Base-by-base conservation (phyloP, 2,329 filamentous ascomycete genomes). In the Samsoniella hepiali region DNA sequence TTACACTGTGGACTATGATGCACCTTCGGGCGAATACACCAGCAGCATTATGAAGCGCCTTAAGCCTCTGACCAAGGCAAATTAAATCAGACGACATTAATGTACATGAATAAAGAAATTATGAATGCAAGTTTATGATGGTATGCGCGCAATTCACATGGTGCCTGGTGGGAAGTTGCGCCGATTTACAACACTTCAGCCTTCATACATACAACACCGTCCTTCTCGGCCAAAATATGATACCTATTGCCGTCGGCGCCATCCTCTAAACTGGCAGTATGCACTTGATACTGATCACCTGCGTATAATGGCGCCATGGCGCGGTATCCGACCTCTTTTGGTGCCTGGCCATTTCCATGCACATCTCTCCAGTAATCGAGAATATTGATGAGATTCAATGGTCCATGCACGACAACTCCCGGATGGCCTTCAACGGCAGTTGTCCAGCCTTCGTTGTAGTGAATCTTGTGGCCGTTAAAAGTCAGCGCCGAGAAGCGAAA, bases 401-500 rank as follows among this genome's bases (percentile, higher is more conserved):
- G 91, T 0, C 91, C 92, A 69, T 96, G 93, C 36, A 96, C 91
- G 11, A 96, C 84, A 5, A 89, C 75, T 17, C 86, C 83, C 0
- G 84, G 83, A 69, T 95, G 90, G 0, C 88, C 87, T 73, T 95
- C 89, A 8, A 89, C 79, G 5, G 81, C 77, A 5, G 79, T 79
- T 15, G 86, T 85, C 79, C 90, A 94, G 13, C 79, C 71, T 31
- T 84, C 81, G 70, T 93, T 90, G 68, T 94, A 88, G 74, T 96
- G 93, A 62, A 96, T 96, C 67, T 86, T 88, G 74, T 96, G 93
- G 0, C 86, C 91, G 72, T 96, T 96, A 78, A 93, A 93, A 0
- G 91, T 96, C 47, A 96, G 78, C 0, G 91, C 91, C 0, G 89
- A 93, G 78, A 93, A 96, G 22, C 91, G 86, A 75, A 95, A 96